Evolutionary conservation across 768 basidiomycete genomes (phyloP).

Genomic region (Lactarius vividus): DNA sequence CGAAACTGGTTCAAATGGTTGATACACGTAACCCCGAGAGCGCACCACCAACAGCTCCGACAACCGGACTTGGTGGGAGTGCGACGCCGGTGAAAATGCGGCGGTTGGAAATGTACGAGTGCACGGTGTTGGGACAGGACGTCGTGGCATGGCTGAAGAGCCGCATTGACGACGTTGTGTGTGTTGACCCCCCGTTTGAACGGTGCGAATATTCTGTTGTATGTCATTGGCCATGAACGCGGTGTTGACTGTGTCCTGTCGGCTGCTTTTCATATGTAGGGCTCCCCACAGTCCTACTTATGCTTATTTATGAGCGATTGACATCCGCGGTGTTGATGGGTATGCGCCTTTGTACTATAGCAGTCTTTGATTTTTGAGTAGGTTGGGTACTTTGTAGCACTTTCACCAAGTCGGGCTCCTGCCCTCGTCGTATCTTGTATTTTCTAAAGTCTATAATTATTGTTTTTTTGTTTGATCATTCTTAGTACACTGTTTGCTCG

Average conservation of each 20-base stretch:
- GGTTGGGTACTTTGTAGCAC: slow-evolving; percentile 19
- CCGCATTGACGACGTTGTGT: slow-evolving; percentile 59
- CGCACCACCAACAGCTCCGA: slow-evolving; percentile 34
- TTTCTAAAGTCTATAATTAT: slow-evolving; percentile 12
- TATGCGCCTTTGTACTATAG: slow-evolving; percentile 17
- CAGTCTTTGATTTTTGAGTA: slow-evolving; percentile 7
- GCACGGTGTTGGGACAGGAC: slow-evolving; percentile 62
- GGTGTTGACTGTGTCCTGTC: slow-evolving; percentile 19
- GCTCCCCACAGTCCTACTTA: slow-evolving; percentile 30
- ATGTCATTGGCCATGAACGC: slow-evolving; percentile 25
- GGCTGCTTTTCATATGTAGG: slow-evolving; percentile 27
- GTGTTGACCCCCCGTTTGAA: slow-evolving; percentile 56
- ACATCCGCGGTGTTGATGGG: neutral
- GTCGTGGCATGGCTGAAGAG: slow-evolving; percentile 65
- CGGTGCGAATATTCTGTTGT: slow-evolving; percentile 34
- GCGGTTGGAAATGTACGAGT: slow-evolving; percentile 63
- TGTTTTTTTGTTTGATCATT: neutral
- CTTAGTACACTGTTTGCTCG: neutral
- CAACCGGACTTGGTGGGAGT: slow-evolving; percentile 40
- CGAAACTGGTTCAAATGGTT: slow-evolving; percentile 68
- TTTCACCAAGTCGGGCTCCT: slow-evolving; percentile 3
- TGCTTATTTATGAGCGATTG: slow-evolving; percentile 28
- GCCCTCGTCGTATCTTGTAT: slow-evolving; percentile 16
- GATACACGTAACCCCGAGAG: slow-evolving; percentile 66
- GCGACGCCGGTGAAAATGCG: slow-evolving; percentile 54